Evolutionary conservation across 2,329 filamentous ascomycete species (phyloP), one percentile per base, ranked within the genome.

Genomic region (Arachnopeziza araneosa): DNA sequence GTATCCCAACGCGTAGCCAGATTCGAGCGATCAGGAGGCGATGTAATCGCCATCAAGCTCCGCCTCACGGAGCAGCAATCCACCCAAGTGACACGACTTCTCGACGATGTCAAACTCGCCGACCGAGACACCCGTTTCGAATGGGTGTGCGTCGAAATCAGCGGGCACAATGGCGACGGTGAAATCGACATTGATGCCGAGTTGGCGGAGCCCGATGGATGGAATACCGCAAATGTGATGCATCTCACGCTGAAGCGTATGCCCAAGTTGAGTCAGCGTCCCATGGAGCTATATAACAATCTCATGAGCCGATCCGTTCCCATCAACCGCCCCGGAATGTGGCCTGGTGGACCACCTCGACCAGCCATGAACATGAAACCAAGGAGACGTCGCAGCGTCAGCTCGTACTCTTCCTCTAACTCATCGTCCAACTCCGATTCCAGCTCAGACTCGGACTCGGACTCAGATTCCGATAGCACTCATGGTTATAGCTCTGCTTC

Each of bases 51-150:
- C 4, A 26, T 51, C 12, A 65, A 66, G 50, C 56, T 69, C 19
- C 55, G 60, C 19, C 60, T 70, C 19, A 57, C 59, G 1, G 64
- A 66, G 6, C 57, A 64, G 9, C 68, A 69, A 60, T 57, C 56
- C 32, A 52, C 21, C 2, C 68, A 69, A 56, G 54, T 69, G 1
- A 56, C 60, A 0, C 60, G 58, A 10, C 14, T 70, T 1, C 62
- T 70, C 58, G 66, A 68, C 26, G 64, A 67, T 8, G 21, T 70
- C 0, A 58, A 57, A 26, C 1, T 12, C 1, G 17, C 12, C 1
- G 67, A 70, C 17, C 32, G 57, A 26, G 67, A 70, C 32, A 12
- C 3, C 10, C 57, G 64, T 1, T 69, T 70, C 30, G 65, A 68
- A 53, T 70, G 67, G 67, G 61, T 54, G 19, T 66, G 63, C 62